These are phyloP conservation scores for Populus hybrid DNA, from an alignment of 441 rosid species.

Conservation along the genomic window DNA sequence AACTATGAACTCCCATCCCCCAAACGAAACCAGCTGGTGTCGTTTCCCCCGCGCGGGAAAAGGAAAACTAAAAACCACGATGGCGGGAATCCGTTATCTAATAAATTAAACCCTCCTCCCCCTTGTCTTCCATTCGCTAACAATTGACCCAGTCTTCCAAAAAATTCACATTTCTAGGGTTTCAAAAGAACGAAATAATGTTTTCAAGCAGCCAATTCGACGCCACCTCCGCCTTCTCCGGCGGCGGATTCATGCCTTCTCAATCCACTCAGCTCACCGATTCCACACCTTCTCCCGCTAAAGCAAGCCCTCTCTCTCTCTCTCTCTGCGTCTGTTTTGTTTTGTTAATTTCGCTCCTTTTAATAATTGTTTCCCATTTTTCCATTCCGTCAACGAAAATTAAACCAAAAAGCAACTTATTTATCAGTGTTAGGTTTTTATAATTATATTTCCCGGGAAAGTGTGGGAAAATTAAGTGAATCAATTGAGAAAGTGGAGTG, in stretches of 20 bases:
- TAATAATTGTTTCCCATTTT: neutral
- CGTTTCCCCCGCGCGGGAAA: neutral
- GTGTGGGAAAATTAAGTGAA: too few species aligned
- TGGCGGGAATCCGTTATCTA: constrained; percentile 29
- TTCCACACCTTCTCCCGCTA: constrained; percentile 46
- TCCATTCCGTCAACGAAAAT: too few species aligned
- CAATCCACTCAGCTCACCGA: constrained; percentile 52
- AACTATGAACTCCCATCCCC: too few species aligned
- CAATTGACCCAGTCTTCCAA: neutral
- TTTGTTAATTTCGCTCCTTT: neutral
- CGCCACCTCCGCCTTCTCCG: constrained; percentile 39
- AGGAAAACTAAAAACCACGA: constrained; percentile 14
- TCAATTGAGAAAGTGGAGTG: too few species aligned
- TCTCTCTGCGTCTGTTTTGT: too few species aligned
- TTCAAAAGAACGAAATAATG: constrained; percentile 25
- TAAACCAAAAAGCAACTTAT: too few species aligned
- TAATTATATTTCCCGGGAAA: too few species aligned
- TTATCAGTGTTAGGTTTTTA: too few species aligned
- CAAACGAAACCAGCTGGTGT: neutral
- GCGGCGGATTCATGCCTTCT: constrained; percentile 68
- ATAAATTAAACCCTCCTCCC: too few species aligned
- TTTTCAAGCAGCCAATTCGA: constrained; percentile 56
- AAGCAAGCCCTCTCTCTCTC: constrained; percentile 31
- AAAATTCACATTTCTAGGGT: constrained; percentile 15
- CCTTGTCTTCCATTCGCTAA: too few species aligned